Evolutionary conservation across 148 eudicot genomes (phyloP), one percentile per base, ranked within the genome.

Genomic region (Nyssa sinensis): DNA sequence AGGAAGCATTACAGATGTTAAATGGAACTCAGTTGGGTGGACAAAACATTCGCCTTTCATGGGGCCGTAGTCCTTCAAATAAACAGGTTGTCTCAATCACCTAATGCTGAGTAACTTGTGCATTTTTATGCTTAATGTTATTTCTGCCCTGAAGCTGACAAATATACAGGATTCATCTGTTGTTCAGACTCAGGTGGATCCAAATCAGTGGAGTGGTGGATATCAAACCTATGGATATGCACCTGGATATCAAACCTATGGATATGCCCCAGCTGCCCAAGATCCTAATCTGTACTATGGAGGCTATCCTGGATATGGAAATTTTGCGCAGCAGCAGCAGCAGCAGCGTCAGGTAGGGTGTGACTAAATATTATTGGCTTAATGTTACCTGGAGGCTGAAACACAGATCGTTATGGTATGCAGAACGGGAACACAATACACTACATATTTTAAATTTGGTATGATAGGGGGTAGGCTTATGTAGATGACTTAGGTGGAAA

Each of bases 61-160:
- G 98, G 98, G 98, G 98, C 30, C 98, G 96, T 69, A 92, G 86
- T 80, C 93, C 95, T 69, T 82, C 93, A 53, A 95, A 86, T 86
- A 89, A 86, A 70, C 94, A 86, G 92, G 98, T 91, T 60, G 3
- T 27, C 47, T 55, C 0, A 19, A 5, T 32, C 4, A 29, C 44
- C 44, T 58, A 32, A 17, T 19, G 27, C 41, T 6, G 1, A 0
- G 17, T 44, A 24, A 49, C 35, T 57, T 41, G 23, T 73, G 70
- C 17, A 29, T 29, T 58, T 5, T 75, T 34, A 33, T 3, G 11
- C 16, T 39, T 75, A 41, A 7, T 34, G 39, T 71, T 71, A n/a
- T n/a, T 49, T 19, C 23, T 51, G 32, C 21, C 27, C 25, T 31
- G 30, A 21, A 69, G 51, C 44, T 70, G 34, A 62, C 2, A 72